A percentile compares a stretch with the other conserved stretches of the same genome.
phyloP scores from a whole-genome alignment of 371 early-diverging fungal species.

The Zychaea mexicana region DNA sequence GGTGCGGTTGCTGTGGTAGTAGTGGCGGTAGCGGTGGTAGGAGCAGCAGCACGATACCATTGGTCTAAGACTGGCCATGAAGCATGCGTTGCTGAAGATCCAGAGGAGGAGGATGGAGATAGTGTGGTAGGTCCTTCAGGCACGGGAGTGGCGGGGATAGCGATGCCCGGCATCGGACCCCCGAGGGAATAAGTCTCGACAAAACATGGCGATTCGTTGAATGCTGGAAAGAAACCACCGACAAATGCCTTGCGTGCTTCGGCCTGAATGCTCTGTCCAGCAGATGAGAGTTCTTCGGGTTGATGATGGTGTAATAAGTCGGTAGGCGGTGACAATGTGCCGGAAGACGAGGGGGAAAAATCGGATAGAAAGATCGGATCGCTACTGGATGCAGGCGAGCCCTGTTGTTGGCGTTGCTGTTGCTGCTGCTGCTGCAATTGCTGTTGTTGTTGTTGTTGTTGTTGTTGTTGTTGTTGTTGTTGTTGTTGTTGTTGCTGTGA shows the following conservation, averaged over 20 bases:
- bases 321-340: slow-evolving; percentile 8
- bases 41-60: not conserved
- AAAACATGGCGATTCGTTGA: slow-evolving; percentile 9
- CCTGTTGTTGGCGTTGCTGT: not conserved
- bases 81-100: slow-evolving; percentile 27
- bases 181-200: slow-evolving; percentile 2
- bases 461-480: not conserved
- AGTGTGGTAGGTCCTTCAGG: slow-evolving; percentile 27
- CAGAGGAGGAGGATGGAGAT: slow-evolving; percentile 36
- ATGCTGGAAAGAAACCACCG: not conserved
- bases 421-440: not conserved
- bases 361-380: not conserved
- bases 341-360: slow-evolving; percentile 5
- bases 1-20: not conserved
- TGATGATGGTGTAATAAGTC: slow-evolving; percentile 7
- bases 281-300: not conserved
- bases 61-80: not conserved
- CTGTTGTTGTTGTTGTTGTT: not conserved
- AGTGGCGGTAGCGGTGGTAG: not conserved
- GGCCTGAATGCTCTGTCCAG: slow-evolving; percentile 1
- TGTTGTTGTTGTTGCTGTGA: slow-evolving; percentile 3
- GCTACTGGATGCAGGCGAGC: not conserved
- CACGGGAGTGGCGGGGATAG: slow-evolving; percentile 27
- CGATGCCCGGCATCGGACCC: slow-evolving; percentile 20
- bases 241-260: slow-evolving; percentile 11